These are phyloP conservation scores for Xylaria venustula DNA, from an alignment of 495 filamentous ascomycete species.

Conservation along the genomic window DNA sequence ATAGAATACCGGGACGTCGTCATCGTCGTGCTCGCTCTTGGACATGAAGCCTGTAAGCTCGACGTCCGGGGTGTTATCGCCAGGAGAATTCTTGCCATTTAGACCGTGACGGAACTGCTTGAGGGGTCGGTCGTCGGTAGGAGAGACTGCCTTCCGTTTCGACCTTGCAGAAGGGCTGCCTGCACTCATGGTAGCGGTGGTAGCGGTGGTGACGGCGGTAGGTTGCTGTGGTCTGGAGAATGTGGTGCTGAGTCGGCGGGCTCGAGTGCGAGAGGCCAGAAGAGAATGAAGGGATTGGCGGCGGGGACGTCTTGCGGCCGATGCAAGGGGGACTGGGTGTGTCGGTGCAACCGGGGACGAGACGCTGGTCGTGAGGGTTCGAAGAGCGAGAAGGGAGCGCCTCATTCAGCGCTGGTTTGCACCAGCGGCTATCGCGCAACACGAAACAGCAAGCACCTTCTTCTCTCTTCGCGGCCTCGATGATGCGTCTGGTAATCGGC, in stretches of 20 bases:
- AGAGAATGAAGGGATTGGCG: not conserved
- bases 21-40: slow-evolving; percentile 36
- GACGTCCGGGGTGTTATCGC: slow-evolving; percentile 47
- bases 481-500: not conserved
- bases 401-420: slow-evolving; percentile 15
- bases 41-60: slow-evolving; percentile 24
- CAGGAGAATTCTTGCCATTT: slow-evolving; percentile 46
- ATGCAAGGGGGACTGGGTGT: not conserved
- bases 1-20: slow-evolving; percentile 37
- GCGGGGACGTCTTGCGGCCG: not conserved
- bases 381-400: slow-evolving; percentile 3
- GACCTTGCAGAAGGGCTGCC: slow-evolving; percentile 35
- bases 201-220: not conserved
- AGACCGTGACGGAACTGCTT: slow-evolving; percentile 47
- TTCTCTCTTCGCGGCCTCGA: not conserved
- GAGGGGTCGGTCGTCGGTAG: slow-evolving; percentile 40
- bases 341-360: not conserved
- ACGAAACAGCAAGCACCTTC: not conserved
- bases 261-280: not conserved
- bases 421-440: not conserved
- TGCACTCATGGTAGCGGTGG: slow-evolving; percentile 39
- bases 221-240: not conserved
- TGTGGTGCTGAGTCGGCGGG: not conserved
- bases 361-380: slow-evolving; percentile 9
- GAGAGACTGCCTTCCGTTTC: slow-evolving; percentile 49